Evolutionary conservation across 305 asterid species (phyloP), one percentile per base, ranked within the genome.

Genomic region (Fraxinus latifolia): DNA sequence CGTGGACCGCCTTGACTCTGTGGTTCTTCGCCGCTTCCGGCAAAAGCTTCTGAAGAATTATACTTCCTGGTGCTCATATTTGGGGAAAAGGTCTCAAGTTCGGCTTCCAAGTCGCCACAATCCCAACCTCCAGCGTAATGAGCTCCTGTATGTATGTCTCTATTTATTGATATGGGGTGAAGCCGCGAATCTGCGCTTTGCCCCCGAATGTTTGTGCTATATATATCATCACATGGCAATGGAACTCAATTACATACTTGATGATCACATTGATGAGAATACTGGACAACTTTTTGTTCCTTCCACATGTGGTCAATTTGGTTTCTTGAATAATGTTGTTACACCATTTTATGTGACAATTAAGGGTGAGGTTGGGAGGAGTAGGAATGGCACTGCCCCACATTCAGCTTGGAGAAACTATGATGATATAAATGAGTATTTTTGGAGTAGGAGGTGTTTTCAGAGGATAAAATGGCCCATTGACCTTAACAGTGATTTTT

Each of bases 371-470:
- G 97, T 91, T 19, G 92, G 82, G 55, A 90, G 97, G 88, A 96
- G 99, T 84, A 89, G 98, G 84, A 87, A 88, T 58, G 98, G 99
- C 83, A 94, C 96, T 33, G 98, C 97, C 17, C 99, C 98, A 1
- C 98, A 94, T 89, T 91, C 99, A 1, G 98, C 99, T 34, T 96
- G 99, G 99, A 89, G 98, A 85, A 96, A 96, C 79, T 96, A 94
- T 87, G 99, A 96, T 88, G 99, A 94, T 79, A 91, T 96, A 19
- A 96, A 96, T 74, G 99, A 96, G 90, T 96, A 88, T 72, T 96
- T 96, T 82, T 96, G 99, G 99, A 91, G 92, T 21, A 91, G 93
- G 89, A 90, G 81, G 79, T 94, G 97, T 89, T 94, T 96, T 76
- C 85, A 83, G 91, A 94, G 87, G 85, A 76, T 96, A 76, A 91